Evolutionary conservation across 1,284 basidiomycete genomes (phyloP), one percentile per base, ranked within the genome.

Genomic region (Puccinia polysora): DNA sequence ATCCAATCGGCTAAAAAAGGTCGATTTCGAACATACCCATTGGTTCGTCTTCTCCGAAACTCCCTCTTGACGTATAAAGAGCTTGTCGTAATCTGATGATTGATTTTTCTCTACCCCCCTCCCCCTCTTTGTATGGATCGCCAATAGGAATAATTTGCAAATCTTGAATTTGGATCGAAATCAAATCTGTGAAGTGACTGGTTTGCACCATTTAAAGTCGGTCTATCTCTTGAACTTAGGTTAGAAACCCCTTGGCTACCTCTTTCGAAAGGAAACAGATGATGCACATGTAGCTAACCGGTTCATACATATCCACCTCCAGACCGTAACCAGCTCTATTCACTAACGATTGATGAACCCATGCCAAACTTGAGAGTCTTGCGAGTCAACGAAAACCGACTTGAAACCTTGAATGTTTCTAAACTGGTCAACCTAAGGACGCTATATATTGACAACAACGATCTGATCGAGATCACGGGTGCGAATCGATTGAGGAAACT

Each of bases 391-490:
- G 86, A 86, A 77, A 98, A 98, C 81, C 83, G 85, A 50, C 81
- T 98, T 73, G 81, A 84, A 64, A 80, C 81, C 72, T 83, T 98
- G 62, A 85, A 93, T 78, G 84, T 89, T 59, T 84, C 84, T 20
- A 81, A 83, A 18, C 86, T 89, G 78, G 83, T 86, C 4, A 87
- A 87, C 77, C 81, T 97, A 75, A 87, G 92, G 75, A 97, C 91
- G 75, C 84, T 97, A 32, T 97, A 96, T 80, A 86, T 89, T 77
- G 95, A 98, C 82, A 88, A 89, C 79, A 97, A 97, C 80, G 81
- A 82, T 38, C 83, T 98, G 28, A 75, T 78, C 1, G 81, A 80
- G 0, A 77, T 85, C 30, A 73, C 77, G 0, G 76, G 83, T 77
- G 76, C 83, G 85, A 75, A 80, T 77, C 83, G 84, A 38, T 81